These are phyloP conservation scores for Erodium chrysanthum DNA, from an alignment of 441 rosid species.

Conservation along the genomic window DNA sequence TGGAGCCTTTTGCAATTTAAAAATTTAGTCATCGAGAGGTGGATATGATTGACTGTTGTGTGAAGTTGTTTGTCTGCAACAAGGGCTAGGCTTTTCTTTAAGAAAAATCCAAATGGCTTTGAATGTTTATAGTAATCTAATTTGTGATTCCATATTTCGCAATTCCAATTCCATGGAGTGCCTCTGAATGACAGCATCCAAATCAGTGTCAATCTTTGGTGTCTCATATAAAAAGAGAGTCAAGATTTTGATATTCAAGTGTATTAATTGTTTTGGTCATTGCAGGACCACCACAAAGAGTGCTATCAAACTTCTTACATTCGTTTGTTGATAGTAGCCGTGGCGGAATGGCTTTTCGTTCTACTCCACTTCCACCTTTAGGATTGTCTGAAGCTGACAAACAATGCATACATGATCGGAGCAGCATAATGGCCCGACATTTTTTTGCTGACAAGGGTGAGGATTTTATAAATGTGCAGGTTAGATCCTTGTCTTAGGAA, in stretches of 20 bases:
- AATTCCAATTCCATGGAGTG: no score
- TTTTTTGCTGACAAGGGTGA: conserved; percentile 81
- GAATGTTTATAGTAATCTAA: no score
- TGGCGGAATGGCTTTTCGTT: conserved; percentile 69
- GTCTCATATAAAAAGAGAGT: neutral
- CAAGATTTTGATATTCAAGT: neutral
- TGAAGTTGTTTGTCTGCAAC: no score
- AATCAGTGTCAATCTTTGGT: neutral
- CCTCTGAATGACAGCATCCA: neutral
- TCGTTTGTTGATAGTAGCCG: conserved; percentile 90
- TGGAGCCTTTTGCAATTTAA: no score
- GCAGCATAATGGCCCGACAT: conserved; percentile 92
- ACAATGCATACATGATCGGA: conserved; percentile 90
- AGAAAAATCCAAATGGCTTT: neutral
- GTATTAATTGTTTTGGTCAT: neutral
- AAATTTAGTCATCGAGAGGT: no score
- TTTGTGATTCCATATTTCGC: no score
- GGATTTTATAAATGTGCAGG: conserved; percentile 86
- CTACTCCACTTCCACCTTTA: conserved; percentile 62
- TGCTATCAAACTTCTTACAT: conserved; percentile 71
- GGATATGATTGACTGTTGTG: no score
- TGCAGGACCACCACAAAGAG: conserved; percentile 89
- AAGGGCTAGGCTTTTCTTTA: no score
- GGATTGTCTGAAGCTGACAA: conserved; percentile 87
- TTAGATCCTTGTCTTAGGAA: conserved; percentile 15